phyloP scores from a whole-genome alignment of 2,329 filamentous ascomycete genomes.

The Kalmusia sp. region DNA sequence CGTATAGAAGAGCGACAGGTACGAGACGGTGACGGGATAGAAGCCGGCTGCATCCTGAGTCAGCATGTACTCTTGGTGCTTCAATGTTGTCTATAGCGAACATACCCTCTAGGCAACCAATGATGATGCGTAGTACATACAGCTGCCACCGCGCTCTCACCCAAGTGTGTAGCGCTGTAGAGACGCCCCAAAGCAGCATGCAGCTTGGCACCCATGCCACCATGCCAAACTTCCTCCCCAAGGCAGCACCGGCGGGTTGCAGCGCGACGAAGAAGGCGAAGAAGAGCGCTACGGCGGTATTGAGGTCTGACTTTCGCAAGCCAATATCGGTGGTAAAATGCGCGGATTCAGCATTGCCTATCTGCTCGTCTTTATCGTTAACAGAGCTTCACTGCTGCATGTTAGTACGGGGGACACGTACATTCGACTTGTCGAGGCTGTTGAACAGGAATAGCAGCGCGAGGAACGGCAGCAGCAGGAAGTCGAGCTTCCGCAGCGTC shows the following conservation, averaged over 20 bases:
- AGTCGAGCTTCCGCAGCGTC: slow-evolving; percentile 58
- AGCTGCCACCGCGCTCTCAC: slow-evolving; percentile 56
- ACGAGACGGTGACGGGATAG: slow-evolving; percentile 66
- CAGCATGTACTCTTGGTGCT: slow-evolving; percentile 14
- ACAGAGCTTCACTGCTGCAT: neutral
- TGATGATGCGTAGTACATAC: slow-evolving; percentile 53
- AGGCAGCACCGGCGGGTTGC: slow-evolving; percentile 63
- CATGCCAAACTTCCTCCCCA: slow-evolving; percentile 64
- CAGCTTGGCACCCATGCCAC: slow-evolving; percentile 63
- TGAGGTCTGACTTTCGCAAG: slow-evolving; percentile 59
- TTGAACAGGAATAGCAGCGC: slow-evolving; percentile 61
- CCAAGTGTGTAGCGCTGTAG: slow-evolving; percentile 57
- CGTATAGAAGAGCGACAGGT: slow-evolving; percentile 65
- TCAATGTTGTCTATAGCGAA: slow-evolving; percentile 12
- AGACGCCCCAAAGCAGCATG: slow-evolving; percentile 62
- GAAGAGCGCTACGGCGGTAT: slow-evolving; percentile 64
- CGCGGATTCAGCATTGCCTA: slow-evolving; percentile 64
- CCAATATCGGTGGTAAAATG: slow-evolving; percentile 66
- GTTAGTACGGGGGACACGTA: slow-evolving; percentile 17
- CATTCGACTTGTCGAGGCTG: slow-evolving; percentile 60
- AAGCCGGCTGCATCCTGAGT: slow-evolving; percentile 56
- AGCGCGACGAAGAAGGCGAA: slow-evolving; percentile 66
- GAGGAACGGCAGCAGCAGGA: slow-evolving; percentile 59
- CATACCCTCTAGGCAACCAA: slow-evolving; percentile 56
- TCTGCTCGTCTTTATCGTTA: slow-evolving; percentile 30